Evolutionary conservation across 768 basidiomycete genomes (phyloP).

Genomic region (Russula vinacea): DNA sequence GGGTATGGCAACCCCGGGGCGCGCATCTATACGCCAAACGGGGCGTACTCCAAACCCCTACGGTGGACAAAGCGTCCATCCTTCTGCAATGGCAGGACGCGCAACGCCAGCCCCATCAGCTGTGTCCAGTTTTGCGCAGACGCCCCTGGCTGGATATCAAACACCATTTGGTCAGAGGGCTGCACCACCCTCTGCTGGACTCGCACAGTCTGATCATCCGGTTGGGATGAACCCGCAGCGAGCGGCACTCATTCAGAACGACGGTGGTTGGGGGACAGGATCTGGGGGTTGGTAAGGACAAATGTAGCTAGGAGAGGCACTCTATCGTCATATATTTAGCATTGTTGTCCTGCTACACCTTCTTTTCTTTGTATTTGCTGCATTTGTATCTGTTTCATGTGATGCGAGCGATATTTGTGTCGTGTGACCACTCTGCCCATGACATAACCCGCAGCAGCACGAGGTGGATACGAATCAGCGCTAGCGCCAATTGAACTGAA

Average conservation of each 20-base stretch:
- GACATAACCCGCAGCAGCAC: background rate
- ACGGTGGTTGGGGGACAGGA: constrained; percentile 38
- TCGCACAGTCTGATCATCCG: constrained; percentile 43
- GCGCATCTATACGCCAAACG: constrained; percentile 68
- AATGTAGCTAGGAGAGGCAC: constrained; percentile 14
- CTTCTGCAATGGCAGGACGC: constrained; percentile 36
- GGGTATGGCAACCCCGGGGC: constrained; percentile 62
- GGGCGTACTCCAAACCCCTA: constrained; percentile 82
- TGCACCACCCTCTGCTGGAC: constrained; percentile 43
- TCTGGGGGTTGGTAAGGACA: constrained; percentile 36
- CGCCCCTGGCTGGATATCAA: constrained; percentile 36
- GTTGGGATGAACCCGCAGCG: constrained; percentile 66
- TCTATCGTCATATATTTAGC: constrained; percentile 29
- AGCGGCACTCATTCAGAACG: constrained; percentile 60
- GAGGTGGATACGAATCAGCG: background rate
- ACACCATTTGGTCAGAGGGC: constrained; percentile 46
- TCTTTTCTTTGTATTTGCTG: background rate
- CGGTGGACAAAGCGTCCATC: constrained; percentile 40
- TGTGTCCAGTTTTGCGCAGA: constrained; percentile 34
- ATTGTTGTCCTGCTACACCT: constrained; percentile 13
- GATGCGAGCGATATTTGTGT: constrained; percentile 10
- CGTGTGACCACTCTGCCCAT: constrained; percentile 10
- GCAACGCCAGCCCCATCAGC: constrained; percentile 38
- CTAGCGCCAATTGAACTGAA: background rate
- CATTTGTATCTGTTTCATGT: constrained; percentile 14